Base-by-base conservation (phyloP, 768 basidiomycete genomes). In the Mycena kentingensis region DNA sequence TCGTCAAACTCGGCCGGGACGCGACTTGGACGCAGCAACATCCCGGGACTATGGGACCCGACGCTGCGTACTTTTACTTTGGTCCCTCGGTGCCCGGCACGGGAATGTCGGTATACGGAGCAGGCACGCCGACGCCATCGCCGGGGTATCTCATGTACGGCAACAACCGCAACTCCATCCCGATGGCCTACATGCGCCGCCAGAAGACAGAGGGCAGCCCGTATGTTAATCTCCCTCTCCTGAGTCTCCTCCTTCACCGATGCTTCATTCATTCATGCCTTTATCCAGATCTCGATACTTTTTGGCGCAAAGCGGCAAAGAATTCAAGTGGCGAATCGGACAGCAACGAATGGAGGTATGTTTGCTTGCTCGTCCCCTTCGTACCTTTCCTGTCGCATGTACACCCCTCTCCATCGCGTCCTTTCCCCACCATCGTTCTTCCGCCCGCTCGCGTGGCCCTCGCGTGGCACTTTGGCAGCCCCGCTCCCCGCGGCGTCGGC, bases 41-140 rank as follows among this genome's bases (percentile, higher is more conserved):
- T 63, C 80, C 82, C 21, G 77, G 73, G 41, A 83, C 90, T 57
- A 85, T 89, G 83, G 89, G 89, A n/a, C 89, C 89, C n/a, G 80
- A 77, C 53, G 85, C 80, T 34, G 82, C 89, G 5, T 88, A 78
- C 64, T 79, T 90, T 55, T 90, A 88, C 63, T 82, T 91, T 52
- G 89, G 89, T 16, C 58, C 58, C 29, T 55, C 58, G 15, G 46
- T 45, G 11, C 46, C 54, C 12, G 54, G 22, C 7, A 42, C 50
- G 1, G 34, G 44, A 13, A 26, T 39, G 2, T 46, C 42, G 0
- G 44, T 55, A 2, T 55, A 55, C 39, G 58, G 50, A 19, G 46
- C 51, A 2, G 58, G 58, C 1, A 50, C 51, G 1, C 87, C 89
- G 5, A 73, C 73, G 35, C 77, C 74, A 48, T 60, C 74, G 3